Evolutionary conservation across 805 yeast genomes (phyloP).

Genomic region (Schizosaccharomyces octosporus): DNA sequence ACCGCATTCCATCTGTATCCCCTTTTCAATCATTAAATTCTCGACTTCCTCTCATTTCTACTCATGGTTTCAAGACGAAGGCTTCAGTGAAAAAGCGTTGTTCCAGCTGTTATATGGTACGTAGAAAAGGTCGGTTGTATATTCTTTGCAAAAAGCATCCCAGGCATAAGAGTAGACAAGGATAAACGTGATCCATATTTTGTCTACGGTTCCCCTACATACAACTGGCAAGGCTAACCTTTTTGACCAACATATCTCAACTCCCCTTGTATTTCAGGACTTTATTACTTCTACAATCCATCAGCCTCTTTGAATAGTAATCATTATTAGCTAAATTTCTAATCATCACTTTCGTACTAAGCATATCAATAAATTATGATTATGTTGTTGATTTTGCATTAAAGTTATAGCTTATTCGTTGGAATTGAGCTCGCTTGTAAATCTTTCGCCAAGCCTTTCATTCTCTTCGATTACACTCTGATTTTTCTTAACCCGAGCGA

Average conservation of each 20-base stretch:
- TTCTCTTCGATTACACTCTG: neutral
- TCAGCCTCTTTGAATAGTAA: no score
- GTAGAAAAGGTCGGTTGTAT: slow-evolving; percentile 83
- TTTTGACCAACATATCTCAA: no score
- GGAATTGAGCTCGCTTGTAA: neutral
- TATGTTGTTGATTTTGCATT: no score
- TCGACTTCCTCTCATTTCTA: slow-evolving; percentile 4
- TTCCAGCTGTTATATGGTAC: slow-evolving; percentile 71
- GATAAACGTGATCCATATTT: slow-evolving; percentile 9
- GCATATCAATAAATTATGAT: no score
- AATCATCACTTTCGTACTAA: no score
- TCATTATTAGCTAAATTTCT: no score
- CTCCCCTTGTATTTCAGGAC: no score
- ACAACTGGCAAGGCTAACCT: neutral
- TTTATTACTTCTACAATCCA: no score
- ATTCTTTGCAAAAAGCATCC: slow-evolving; percentile 83
- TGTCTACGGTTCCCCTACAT: neutral
- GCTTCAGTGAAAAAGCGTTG: slow-evolving; percentile 87
- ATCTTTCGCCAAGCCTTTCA: neutral
- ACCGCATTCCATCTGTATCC: neutral
- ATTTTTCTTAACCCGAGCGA: neutral
- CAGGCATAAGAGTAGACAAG: slow-evolving; percentile 50
- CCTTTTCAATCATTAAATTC: neutral
- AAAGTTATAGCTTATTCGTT: neutral
- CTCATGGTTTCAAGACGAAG: slow-evolving; percentile 69